These are phyloP conservation scores for Pleurotus eryngii DNA, from an alignment of 768 basidiomycete species.

Conservation along the genomic window DNA sequence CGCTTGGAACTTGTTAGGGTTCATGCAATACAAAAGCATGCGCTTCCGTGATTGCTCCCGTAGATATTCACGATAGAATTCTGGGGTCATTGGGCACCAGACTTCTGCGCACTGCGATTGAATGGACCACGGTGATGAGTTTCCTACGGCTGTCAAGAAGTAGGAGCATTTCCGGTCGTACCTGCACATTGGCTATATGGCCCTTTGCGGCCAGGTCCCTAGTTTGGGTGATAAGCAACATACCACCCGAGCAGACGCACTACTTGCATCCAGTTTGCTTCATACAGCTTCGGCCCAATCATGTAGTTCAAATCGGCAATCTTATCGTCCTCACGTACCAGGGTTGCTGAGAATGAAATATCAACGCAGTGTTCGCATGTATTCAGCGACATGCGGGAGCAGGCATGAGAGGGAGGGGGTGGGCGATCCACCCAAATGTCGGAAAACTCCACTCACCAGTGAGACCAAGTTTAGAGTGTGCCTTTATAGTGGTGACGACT, in stretches of 20 bases:
- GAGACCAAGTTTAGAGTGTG: constrained; percentile 95
- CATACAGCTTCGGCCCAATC: constrained; percentile 99
- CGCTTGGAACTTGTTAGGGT: constrained; percentile 98
- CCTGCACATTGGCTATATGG: constrained; percentile 99
- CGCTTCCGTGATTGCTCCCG: constrained; percentile 89
- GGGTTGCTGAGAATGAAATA: constrained; percentile 61
- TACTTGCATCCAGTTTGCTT: constrained; percentile 96
- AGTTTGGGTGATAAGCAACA: constrained; percentile 13
- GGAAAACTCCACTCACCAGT: constrained; percentile 59
- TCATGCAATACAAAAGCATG: constrained; percentile 99
- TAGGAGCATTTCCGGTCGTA: constrained; percentile 26
- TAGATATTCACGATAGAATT: constrained; percentile 97
- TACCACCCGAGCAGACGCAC: constrained; percentile 6
- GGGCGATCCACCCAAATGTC: constrained; percentile 7
- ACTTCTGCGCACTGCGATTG: constrained; percentile 88
- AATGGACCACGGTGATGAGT: constrained; percentile 8
- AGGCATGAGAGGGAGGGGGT: not conserved
- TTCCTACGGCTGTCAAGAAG: not conserved
- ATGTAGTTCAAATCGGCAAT: constrained; percentile 98
- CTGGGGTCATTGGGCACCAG: constrained; percentile 99
- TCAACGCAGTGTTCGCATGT: not conserved
- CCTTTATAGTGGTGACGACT: constrained; percentile 97
- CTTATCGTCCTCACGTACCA: constrained; percentile 98
- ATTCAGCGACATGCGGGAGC: not conserved
- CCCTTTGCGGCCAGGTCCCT: constrained; percentile 97